Evolutionary conservation across 164 flowering plant genomes (phyloP), one percentile per base, ranked within the genome.

Genomic region (Vitis rotundifolia): DNA sequence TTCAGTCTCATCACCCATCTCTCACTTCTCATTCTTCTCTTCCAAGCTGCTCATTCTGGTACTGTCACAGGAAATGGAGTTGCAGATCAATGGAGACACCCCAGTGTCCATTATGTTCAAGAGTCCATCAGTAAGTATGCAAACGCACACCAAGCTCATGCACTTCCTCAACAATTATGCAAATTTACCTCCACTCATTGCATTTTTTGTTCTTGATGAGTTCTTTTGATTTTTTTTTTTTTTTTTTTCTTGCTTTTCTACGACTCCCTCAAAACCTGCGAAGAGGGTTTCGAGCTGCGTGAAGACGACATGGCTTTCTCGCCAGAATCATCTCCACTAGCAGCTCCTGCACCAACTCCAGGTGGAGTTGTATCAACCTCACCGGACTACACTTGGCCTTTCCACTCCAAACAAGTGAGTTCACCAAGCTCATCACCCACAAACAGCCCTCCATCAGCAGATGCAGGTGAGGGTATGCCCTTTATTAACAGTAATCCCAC

Each of bases 331-430:
- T 16, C 59, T 55, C 59, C n/a, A 16, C 22, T n/a, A 3, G 59
- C 18, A 55, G 59, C 59, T 55, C 59, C 19, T 13, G n/a, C 59
- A 55, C 59, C 59, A n/a, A 55, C 59, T 55, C n/a, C 59, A 16
- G 59, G 59, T 55, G 59, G 59, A 4, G 8, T 16, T 55, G 5
- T 16, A 55, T 55, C 59, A 55, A 14, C 59, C 18, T 14, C 59
- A 4, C 59, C 59, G n/a, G 8, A 14, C 59, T 55, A 15, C 59
- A 14, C 59, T 14, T 13, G 59, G 59, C 19, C 59, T 55, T 55
- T 55, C 59, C 19, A 14, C 59, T 16, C 26, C 8, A 55, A 55
- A 55, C 22, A 55, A 55, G 59, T 5, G 22, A 55, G 5, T 55
- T 55, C 59, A 22, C 26, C 26, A 22, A 22, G 26, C 26, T 22